A percentile compares a stretch with the other conserved stretches of the same genome.
These are phyloP conservation scores for Sphaceloma murrayae DNA, from an alignment of 2,329 filamentous ascomycete species.

Conservation along the genomic window DNA sequence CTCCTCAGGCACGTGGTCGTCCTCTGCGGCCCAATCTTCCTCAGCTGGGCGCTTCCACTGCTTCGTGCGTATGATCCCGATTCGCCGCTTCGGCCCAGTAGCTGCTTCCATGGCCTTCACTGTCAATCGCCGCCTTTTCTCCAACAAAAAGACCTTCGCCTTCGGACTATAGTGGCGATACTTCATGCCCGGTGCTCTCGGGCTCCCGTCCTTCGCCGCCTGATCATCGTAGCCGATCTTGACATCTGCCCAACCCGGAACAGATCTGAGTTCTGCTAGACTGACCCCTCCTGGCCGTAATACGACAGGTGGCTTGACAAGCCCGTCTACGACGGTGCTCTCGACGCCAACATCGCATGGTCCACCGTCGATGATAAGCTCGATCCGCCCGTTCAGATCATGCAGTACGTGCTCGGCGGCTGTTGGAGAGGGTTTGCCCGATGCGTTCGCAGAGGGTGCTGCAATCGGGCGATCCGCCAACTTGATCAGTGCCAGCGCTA, in stretches of 20 bases:
- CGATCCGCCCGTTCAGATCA: constrained; percentile 72
- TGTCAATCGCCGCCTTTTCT: constrained; percentile 40
- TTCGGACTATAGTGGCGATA: constrained; percentile 95
- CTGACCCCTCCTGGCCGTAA: constrained; percentile 80
- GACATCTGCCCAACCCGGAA: constrained; percentile 72
- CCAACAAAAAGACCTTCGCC: constrained; percentile 75
- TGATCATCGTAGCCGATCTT: constrained; percentile 70
- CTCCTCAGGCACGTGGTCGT: background rate
- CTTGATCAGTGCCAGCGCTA: constrained; percentile 82
- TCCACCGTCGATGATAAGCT: constrained; percentile 82
- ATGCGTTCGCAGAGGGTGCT: constrained; percentile 88
- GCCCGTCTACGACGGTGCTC: constrained; percentile 89
- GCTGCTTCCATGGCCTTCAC: constrained; percentile 26
- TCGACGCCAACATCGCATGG: constrained; percentile 83
- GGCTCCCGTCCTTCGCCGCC: constrained; percentile 51
- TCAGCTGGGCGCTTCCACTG: constrained; percentile 25
- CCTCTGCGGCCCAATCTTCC: constrained; percentile 20
- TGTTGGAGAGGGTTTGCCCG: constrained; percentile 85
- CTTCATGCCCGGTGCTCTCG: constrained; percentile 93
- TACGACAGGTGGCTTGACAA: constrained; percentile 70
- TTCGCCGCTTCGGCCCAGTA: constrained; percentile 20
- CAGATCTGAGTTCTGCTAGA: constrained; percentile 64
- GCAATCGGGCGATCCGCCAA: constrained; percentile 70
- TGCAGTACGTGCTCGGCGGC: constrained; percentile 80
- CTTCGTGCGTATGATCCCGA: constrained; percentile 36